Evolutionary conservation across 1,284 basidiomycete genomes (phyloP).

Genomic region (Cutaneotrichosporon sp.): DNA sequence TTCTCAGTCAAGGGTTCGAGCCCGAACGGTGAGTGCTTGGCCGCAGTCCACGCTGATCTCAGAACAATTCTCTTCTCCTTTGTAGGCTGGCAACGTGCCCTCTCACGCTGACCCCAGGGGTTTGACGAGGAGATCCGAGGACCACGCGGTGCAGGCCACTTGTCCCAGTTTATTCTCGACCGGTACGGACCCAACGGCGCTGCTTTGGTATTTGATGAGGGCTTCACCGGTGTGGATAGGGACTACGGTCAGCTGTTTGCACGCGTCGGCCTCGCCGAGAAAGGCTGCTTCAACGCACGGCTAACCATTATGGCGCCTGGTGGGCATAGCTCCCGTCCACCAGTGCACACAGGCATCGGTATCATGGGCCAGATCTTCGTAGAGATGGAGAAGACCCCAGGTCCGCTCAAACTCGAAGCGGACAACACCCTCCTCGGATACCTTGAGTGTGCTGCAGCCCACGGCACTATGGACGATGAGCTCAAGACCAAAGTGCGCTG

Average conservation of each 20-base stretch:
- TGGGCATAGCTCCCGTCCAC: conserved; percentile 60
- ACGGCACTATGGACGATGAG: conserved; percentile 10
- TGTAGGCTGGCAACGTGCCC: neutral
- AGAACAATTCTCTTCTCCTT: conserved; percentile 10
- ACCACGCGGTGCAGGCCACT: conserved; percentile 23
- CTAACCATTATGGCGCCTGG: conserved; percentile 56
- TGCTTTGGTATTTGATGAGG: conserved; percentile 34
- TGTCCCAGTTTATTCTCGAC: conserved; percentile 20
- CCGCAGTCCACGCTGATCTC: neutral
- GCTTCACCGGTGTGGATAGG: conserved; percentile 28
- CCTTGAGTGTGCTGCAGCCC: conserved; percentile 18
- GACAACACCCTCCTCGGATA: conserved; percentile 18
- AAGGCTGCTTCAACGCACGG: conserved; percentile 52
- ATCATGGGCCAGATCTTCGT: conserved; percentile 39
- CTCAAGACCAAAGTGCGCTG: conserved; percentile 8
- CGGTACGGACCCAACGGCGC: conserved; percentile 26
- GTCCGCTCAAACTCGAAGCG: conserved; percentile 3
- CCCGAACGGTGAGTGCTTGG: conserved; percentile 12
- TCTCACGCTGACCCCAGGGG: conserved; percentile 8
- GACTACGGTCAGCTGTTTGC: conserved; percentile 29
- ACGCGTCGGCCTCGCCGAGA: conserved; percentile 30
- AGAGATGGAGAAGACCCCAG: conserved; percentile 18
- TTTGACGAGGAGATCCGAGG: conserved; percentile 34
- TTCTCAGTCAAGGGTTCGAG: conserved; percentile 20
- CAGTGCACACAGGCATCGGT: conserved; percentile 16